phyloP scores from a whole-genome alignment of 805 yeast genomes.

The Yarrowia hollandica region DNA sequence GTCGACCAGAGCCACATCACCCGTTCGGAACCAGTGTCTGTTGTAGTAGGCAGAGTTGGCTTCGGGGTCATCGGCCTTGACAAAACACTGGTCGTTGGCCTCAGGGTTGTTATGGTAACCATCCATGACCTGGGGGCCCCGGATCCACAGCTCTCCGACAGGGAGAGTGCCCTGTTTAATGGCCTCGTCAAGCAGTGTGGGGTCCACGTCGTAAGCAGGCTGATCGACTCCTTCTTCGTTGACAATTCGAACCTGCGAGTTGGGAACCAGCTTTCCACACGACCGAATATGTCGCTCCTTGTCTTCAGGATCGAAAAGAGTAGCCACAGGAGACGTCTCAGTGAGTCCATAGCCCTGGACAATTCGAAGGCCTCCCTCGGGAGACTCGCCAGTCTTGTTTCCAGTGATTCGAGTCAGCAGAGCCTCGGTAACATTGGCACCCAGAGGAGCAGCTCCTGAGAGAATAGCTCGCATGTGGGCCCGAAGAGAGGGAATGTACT shows the following conservation, averaged over 20 bases:
- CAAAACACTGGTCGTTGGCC: constrained; percentile 1
- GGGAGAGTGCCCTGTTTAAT: constrained; percentile 25
- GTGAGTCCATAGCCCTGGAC: constrained; percentile 41
- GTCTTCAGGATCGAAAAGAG: constrained; percentile 44
- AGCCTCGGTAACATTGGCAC: constrained; percentile 29
- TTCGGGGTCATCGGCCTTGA: constrained; percentile 33
- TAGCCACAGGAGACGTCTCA: constrained; percentile 61
- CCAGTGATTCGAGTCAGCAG: constrained; percentile 34
- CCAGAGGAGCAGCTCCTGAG: constrained; percentile 52
- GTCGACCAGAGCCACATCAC: constrained; percentile 52
- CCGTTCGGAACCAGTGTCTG: constrained; percentile 47
- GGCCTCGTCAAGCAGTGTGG: constrained; percentile 1
- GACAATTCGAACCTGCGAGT: constrained; percentile 53
- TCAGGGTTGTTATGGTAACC: constrained; percentile 28
- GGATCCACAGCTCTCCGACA: constrained; percentile 55
- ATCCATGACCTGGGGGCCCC: constrained; percentile 57
- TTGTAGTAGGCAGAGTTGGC: constrained; percentile 38
- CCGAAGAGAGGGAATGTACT: constrained; percentile 44
- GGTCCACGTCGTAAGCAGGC: constrained; percentile 47
- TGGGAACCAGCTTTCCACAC: constrained; percentile 47
- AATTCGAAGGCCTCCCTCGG: constrained; percentile 30
- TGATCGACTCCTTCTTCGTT: constrained; percentile 48
- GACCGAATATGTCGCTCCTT: constrained; percentile 42
- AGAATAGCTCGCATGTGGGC: constrained; percentile 46
- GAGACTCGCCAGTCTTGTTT: constrained; percentile 21